Percentiles rank a stretch among this genome's conserved stretches.
These are phyloP conservation scores for Aspergillus hiratsukae DNA, from an alignment of 2,329 filamentous ascomycete genomes.

Conservation along the genomic window DNA sequence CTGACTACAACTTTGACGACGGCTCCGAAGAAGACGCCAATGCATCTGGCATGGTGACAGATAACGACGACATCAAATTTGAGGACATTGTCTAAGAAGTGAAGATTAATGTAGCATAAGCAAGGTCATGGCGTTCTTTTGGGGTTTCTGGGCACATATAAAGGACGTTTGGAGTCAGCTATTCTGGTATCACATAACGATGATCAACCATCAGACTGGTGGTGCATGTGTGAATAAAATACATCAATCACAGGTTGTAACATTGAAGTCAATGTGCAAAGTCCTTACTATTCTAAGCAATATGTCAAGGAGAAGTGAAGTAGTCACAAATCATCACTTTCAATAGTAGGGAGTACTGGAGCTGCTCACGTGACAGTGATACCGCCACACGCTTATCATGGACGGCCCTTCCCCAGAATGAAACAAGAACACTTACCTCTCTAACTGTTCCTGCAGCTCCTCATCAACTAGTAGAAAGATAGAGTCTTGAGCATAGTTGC, in stretches of 20 bases:
- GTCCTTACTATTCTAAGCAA: background rate
- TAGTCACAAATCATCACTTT: background rate
- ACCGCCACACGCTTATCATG: background rate
- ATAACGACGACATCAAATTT: conserved; percentile 68
- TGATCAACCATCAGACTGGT: background rate
- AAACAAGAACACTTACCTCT: background rate
- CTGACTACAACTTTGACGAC: conserved; percentile 45
- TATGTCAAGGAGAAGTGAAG: background rate
- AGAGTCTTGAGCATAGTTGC: background rate
- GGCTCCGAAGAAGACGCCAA: conserved; percentile 48
- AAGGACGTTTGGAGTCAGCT: conserved; percentile 9
- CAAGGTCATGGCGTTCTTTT: conserved; percentile 20
- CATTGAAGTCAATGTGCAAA: background rate
- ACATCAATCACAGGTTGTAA: background rate
- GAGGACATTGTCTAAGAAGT: conserved; percentile 61
- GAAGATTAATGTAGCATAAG: conserved; percentile 22
- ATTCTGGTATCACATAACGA: background rate
- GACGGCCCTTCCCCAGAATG: background rate
- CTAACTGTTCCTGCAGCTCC: background rate
- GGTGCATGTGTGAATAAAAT: background rate
- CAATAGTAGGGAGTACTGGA: background rate
- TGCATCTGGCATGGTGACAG: conserved; percentile 50
- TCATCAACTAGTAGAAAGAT: background rate
- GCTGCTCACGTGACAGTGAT: background rate
- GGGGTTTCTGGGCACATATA: conserved; percentile 10